Evolutionary conservation across 1,139 yeast genomes (phyloP).

Genomic region (Suhomyces wounanorum): DNA sequence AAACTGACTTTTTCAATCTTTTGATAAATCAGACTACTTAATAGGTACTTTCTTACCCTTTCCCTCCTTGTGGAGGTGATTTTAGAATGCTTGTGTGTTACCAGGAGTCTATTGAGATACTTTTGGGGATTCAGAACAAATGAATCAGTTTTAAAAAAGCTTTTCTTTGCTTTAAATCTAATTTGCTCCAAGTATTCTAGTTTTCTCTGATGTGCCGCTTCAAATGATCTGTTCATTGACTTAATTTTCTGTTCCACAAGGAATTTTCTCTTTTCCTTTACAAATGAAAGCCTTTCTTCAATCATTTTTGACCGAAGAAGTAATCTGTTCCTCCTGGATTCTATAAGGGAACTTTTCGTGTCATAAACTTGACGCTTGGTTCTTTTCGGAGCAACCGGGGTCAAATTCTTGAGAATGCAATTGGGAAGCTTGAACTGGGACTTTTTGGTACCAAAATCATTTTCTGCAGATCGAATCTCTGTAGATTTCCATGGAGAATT

Average conservation of each 20-base stretch:
- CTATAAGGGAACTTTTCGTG: neutral
- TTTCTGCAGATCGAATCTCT: neutral
- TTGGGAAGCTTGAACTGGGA: constrained; percentile 10
- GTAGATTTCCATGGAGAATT: neutral
- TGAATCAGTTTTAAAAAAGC: neutral
- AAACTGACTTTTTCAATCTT: constrained; percentile 1
- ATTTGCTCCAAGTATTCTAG: constrained; percentile 5
- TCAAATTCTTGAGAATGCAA: constrained; percentile 12
- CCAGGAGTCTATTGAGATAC: neutral
- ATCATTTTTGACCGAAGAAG: constrained; percentile 8
- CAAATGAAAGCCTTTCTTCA: constrained; percentile 1
- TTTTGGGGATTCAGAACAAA: neutral
- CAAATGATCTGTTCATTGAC: constrained; percentile 3
- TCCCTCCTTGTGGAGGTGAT: neutral
- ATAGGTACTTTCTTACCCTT: neutral
- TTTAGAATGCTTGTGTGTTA: neutral
- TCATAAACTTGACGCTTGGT: neutral
- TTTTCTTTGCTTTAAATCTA: constrained; percentile 4
- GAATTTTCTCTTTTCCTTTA: constrained; percentile 3
- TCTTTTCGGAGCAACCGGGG: constrained; percentile 7
- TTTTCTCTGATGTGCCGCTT: constrained; percentile 5
- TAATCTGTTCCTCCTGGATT: constrained; percentile 6
- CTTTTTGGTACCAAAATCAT: neutral
- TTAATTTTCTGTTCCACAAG: constrained; percentile 3
- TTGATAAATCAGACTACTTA: constrained; percentile 1